Evolutionary conservation across 148 eudicot genomes (phyloP).

Genomic region (Camellia sinensis): DNA sequence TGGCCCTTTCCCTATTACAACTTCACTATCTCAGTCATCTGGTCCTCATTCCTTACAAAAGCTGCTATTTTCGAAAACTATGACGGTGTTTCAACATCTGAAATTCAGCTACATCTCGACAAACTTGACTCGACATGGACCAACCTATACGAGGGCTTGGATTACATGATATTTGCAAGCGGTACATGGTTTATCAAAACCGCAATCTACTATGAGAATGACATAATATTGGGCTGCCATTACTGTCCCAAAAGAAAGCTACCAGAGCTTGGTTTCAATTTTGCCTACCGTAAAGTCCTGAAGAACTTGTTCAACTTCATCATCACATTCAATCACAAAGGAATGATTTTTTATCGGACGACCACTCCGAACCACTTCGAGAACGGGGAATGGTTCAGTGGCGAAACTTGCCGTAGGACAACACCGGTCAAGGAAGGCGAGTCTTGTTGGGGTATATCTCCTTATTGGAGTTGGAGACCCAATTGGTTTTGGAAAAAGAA

Average conservation of each 20-base stretch:
- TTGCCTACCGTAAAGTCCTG: constrained; percentile 50
- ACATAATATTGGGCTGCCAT: constrained; percentile 46
- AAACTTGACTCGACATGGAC: constrained; percentile 49
- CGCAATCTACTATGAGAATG: constrained; percentile 19
- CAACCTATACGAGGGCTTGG: constrained; percentile 28
- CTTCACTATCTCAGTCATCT: constrained; percentile 39
- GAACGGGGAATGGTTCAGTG: constrained; percentile 46
- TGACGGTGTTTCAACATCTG: constrained; percentile 46
- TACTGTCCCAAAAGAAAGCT: constrained; percentile 34
- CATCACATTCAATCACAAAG: constrained; percentile 41
- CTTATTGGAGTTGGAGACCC: too few relatives aligned
- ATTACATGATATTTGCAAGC: constrained; percentile 58
- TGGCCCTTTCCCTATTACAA: constrained; percentile 55
- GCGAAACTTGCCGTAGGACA: constrained; percentile 56
- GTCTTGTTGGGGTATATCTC: too few relatives aligned
- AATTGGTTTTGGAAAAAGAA: too few relatives aligned
- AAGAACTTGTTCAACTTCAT: constrained; percentile 40
- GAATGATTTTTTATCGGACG: constrained; percentile 47
- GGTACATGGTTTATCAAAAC: too few relatives aligned
- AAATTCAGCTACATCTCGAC: constrained; percentile 50
- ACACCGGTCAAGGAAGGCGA: constrained; percentile 55
- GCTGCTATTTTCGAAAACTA: constrained; percentile 50
- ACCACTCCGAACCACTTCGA: constrained; percentile 47
- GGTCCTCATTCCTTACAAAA: constrained; percentile 56
- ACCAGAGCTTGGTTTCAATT: constrained; percentile 36